Evolutionary conservation across 164 flowering plant species (phyloP), one percentile per base, ranked within the genome.

Genomic region (Malania oleifera): DNA sequence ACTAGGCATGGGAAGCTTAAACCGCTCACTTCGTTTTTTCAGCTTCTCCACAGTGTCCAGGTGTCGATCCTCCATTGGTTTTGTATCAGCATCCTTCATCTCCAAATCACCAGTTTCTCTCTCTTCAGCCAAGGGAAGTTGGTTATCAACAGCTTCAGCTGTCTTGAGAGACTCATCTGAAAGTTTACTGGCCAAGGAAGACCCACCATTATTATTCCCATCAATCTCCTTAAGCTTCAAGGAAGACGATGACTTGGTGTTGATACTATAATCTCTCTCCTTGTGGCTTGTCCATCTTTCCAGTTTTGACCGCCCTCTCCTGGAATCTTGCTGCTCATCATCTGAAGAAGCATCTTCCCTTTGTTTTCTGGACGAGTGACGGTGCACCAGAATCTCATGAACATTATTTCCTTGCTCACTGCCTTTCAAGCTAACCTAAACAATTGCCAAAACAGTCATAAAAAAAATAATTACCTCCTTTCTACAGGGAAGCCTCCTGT

Each of bases 251-350:
- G 82, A 67, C 63, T 70, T 80, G 44, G 65, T 56, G 60, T 54
- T 67, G 38, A 66, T 54, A 51, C 46, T 47, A 51, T 43, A 73
- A 65, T 83, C 91, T 68, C 75, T 80, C 60, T 95, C 99, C 65
- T 77, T 85, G 44, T 91, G 93, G 78, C 96, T 95, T 2, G 87
- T 67, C 96, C 96, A 91, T 6, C 90, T 83, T 63, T 95, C 99
- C 73, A 87, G 52, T 61, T 95, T 89, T 19, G 96, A 84, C 26
- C 93, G 83, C 34, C 97, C 98, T 63, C 78, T 84, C 59, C 67
- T 77, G n/a, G 84, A 83, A 51, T 73, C 72, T 23, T 71, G 77
- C 57, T 68, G 86, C 41, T 89, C 98, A 38, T 91, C 90, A 67
- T 84, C 96, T 19, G 87, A 72, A 17, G 81, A 76, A 64, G 75